Evolutionary conservation across 768 basidiomycete genomes (phyloP), one percentile per base, ranked within the genome.

Genomic region (Rhodotorula diobovata): DNA sequence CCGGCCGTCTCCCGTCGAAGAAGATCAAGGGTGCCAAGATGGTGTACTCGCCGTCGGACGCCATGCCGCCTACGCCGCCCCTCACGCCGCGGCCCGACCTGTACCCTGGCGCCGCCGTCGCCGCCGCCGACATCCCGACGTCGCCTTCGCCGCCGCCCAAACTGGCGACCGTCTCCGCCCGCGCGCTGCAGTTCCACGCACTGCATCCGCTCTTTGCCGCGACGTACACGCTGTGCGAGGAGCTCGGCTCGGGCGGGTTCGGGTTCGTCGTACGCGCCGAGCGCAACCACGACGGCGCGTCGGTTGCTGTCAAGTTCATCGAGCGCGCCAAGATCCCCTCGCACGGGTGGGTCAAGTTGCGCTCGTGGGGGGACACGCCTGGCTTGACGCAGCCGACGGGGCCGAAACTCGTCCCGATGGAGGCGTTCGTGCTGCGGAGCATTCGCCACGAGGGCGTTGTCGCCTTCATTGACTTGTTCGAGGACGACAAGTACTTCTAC

Each of bases 251-350:
- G 18, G 94, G 94, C 55, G 93, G 93, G 28, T 97, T 93, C 79
- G 93, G 93, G 4, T 96, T 97, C 79, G 94, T 97, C 37, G 90
- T 95, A 85, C 89, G 89, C 6, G 93, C 91, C 18, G 81, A 83
- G 46, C 86, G 90, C 78, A 86, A 85, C 23, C 76, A 73, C 41
- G 83, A 85, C 57, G 83, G 84, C 0, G 80, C 82, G 67, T 90
- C 93, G 79, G 93, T 93, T 63, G 93, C 93, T 0, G 90, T 96
- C 80, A 97, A 97, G 81, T 96, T 97, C 80, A 93, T 97, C 78
- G 85, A 83, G 62, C 85, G 86, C 71, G 69, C 72, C 25, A 78
- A 78, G 71, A 70, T 77, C 32, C 75, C 76, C 15, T 30, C 66
- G 20, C 74, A 76, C 48, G 71, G 66, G 21, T 79, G 79, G 77